Percentiles rank a stretch among this genome's conserved stretches.
phyloP scores from a whole-genome alignment of 2,329 filamentous ascomycete genomes.

The Fusarium staphyleae region DNA sequence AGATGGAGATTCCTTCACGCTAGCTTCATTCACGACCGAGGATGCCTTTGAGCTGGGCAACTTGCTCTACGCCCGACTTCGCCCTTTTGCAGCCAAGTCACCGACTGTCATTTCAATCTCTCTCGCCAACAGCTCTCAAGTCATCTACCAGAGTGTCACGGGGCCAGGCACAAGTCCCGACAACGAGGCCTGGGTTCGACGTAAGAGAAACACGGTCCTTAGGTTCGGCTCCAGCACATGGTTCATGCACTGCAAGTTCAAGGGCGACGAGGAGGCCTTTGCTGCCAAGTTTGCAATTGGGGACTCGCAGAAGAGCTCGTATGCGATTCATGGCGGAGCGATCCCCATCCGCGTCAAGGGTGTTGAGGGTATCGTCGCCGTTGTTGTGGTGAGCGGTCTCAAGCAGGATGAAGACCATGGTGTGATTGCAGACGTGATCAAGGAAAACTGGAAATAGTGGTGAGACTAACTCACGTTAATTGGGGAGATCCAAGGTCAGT shows the following conservation, averaged over 20 bases:
- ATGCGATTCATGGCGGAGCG: constrained; percentile 80
- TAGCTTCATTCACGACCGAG: constrained; percentile 64
- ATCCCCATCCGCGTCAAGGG: constrained; percentile 75
- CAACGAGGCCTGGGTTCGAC: constrained; percentile 72
- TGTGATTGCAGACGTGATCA: constrained; percentile 74
- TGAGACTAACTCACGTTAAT: too few relatives aligned
- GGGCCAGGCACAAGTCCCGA: constrained; percentile 73
- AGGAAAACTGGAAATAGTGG: constrained; percentile 54
- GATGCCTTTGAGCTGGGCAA: constrained; percentile 72
- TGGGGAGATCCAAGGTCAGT: too few relatives aligned
- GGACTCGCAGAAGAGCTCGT: constrained; percentile 62
- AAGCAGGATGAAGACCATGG: constrained; percentile 81
- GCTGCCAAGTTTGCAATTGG: constrained; percentile 69
- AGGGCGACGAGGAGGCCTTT: constrained; percentile 69
- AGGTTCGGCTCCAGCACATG: constrained; percentile 75
- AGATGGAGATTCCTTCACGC: constrained; percentile 53
- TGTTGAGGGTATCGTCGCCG: constrained; percentile 77
- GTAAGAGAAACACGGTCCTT: constrained; percentile 76
- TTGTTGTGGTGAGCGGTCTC: constrained; percentile 78
- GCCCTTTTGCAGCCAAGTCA: constrained; percentile 51
- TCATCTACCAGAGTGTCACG: constrained; percentile 74
- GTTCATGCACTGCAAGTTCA: constrained; percentile 73
- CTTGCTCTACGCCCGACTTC: constrained; percentile 68
- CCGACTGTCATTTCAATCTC: constrained; percentile 70
- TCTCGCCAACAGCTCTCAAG: constrained; percentile 63